These are phyloP conservation scores for Saururus chinensis DNA, from an alignment of 164 flowering plant genomes.

Conservation along the genomic window DNA sequence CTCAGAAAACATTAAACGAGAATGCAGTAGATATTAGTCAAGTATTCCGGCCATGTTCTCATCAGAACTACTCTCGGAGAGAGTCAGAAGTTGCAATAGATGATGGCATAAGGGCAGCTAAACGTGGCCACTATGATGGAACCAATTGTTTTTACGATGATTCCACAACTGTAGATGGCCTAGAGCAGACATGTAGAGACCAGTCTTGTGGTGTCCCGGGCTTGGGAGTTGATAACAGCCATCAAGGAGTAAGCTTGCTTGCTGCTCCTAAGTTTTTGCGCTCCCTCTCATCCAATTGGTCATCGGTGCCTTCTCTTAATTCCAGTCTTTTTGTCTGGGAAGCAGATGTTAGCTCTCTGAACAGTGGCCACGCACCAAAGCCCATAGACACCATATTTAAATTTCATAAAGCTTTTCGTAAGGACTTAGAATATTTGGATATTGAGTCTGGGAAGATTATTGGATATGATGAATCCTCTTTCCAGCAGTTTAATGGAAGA, in stretches of 20 bases:
- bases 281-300: slow-evolving; percentile 44
- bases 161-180: slow-evolving; percentile 13
- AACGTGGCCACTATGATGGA: slow-evolving; percentile 28
- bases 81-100: slow-evolving; percentile 17
- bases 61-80: slow-evolving; percentile 16
- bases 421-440: slow-evolving; percentile 90
- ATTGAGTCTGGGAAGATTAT: slow-evolving; percentile 78
- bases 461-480: slow-evolving; percentile 52
- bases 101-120: slow-evolving; percentile 31
- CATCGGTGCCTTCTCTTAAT: slow-evolving; percentile 65
- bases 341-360: slow-evolving; percentile 38
- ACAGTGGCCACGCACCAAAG: slow-evolving; percentile 30
- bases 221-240: slow-evolving; percentile 55
- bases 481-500: slow-evolving; percentile 79
- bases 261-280: slow-evolving; percentile 59
- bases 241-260: slow-evolving; percentile 47
- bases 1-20: slow-evolving; percentile 24
- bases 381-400: slow-evolving; percentile 88
- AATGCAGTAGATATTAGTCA: slow-evolving; percentile 12
- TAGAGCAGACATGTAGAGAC: slow-evolving; percentile 21
- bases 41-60: slow-evolving; percentile 24
- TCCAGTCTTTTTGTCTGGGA: slow-evolving; percentile 91
- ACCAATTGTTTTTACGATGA: slow-evolving; percentile 2
- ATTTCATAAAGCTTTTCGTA: slow-evolving; percentile 88
- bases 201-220: slow-evolving; percentile 80